Percentiles rank a stretch among this genome's conserved stretches.
phyloP scores from a whole-genome alignment of 2,329 filamentous ascomycete genomes.

The Penicillium expansum region DNA sequence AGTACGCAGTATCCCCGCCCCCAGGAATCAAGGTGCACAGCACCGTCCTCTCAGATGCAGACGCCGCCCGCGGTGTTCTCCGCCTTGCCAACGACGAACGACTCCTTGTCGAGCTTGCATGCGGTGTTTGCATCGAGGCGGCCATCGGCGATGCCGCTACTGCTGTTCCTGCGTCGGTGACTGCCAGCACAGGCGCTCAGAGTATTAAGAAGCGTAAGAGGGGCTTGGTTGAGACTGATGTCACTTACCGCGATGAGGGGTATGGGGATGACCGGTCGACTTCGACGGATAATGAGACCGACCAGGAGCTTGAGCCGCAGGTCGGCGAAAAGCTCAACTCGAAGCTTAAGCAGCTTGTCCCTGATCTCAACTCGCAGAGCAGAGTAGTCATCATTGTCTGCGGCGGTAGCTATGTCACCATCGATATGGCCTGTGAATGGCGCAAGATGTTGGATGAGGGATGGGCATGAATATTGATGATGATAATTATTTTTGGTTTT shows the following conservation, averaged over 20 bases:
- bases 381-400: slow-evolving; percentile 84
- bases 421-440: slow-evolving; percentile 61
- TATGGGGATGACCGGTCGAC: slow-evolving; percentile 37
- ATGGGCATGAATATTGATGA: slow-evolving; percentile 30
- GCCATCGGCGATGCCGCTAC: slow-evolving; percentile 36
- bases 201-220: slow-evolving; percentile 33
- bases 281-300: slow-evolving; percentile 28
- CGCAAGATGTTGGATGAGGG: slow-evolving; percentile 45
- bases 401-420: slow-evolving; percentile 67
- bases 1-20: slow-evolving; percentile 55
- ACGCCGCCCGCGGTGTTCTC: slow-evolving; percentile 75
- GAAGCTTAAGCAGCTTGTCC: slow-evolving; percentile 60
- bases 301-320: slow-evolving; percentile 22
- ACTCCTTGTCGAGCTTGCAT: slow-evolving; percentile 78
- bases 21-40: slow-evolving; percentile 54
- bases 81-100: slow-evolving; percentile 78
- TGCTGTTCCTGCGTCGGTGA: slow-evolving; percentile 5
- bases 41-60: slow-evolving; percentile 67
- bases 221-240: slow-evolving; percentile 5
- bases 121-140: slow-evolving; percentile 71
- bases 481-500: neutral
- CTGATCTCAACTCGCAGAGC: slow-evolving; percentile 61
- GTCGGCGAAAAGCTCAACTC: slow-evolving; percentile 25
- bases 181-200: slow-evolving; percentile 11
- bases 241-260: slow-evolving; percentile 30